Base-by-base conservation (phyloP, 1,284 basidiomycete species). In the Wolfiporia cocos region DNA sequence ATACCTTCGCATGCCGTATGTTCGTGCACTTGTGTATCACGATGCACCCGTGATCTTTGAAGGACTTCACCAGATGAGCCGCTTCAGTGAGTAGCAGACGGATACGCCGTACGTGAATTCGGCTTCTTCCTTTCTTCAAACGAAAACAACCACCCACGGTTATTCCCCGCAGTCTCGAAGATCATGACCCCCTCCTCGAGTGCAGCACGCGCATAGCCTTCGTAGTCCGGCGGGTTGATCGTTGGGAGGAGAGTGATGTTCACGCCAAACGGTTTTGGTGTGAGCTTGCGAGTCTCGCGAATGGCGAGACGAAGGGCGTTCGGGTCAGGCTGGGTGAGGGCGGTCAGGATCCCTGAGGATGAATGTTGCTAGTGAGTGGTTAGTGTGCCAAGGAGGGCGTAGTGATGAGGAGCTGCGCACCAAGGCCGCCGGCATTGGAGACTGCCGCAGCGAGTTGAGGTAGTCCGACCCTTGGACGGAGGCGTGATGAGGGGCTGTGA, bases 161-260 rank as follows among this genome's bases (percentile, higher is more conserved):
- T 92, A 61, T 87, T 92, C 9, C 93, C 93, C 1, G 93, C 93
- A 0, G 93, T 97, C 69, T 97, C 94, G 58, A 94, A 92, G 39
- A 96, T 83, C 53, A 67, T 71, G 10, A 95, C 74, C n/a, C 89
- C 89, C 58, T 94, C 93, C 43, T 91, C 89, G 39, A 96, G 76
- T 3, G 92, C 86, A 2, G 76, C 92, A 10, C 77, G 71, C 1
- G 86, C 86, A 53, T 85, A 93, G 5, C 84, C 90, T 41, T 76
- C 76, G 52, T 97, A 97, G 58, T 95, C 91, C 1, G 94, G 93
- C 0, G 93, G 92, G 44, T 81, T 88, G 57, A 97, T 96, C 21
- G 78, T 80, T 0, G 94, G 93, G 18, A 96, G 70, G 11, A 97
- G 68, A 1, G 94, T 96, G 53, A 96, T 80, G 63, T 97, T 97